Conservation (phyloP, 2,329 filamentous ascomycete genomes). For the Diaporthe velutina region DNA sequence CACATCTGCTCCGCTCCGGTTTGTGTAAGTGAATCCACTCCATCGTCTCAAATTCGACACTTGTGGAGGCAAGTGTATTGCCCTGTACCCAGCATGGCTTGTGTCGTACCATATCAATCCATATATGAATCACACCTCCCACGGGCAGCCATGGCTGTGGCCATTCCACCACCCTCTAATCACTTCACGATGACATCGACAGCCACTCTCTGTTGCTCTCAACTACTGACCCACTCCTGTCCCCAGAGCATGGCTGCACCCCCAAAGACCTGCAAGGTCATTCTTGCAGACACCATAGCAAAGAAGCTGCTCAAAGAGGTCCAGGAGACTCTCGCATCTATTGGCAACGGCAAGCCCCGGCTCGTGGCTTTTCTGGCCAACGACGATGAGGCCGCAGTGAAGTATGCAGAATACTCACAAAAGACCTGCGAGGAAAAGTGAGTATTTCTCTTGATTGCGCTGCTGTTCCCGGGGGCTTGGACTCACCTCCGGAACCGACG, state of each 20-base stretch:
- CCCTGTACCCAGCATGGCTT: conserved; percentile 17
- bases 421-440: conserved; percentile 98
- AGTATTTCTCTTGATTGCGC: conserved; percentile 55
- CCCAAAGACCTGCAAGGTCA: conserved; percentile 88
- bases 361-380: conserved; percentile 95
- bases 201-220: conserved; percentile 17
- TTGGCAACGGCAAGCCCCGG: conserved; percentile 65
- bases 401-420: conserved; percentile 97
- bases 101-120: conserved; percentile 21
- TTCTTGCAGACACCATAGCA: conserved; percentile 89
- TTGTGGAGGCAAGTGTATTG: conserved; percentile 25
- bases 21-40: conserved; percentile 39
- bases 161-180: background rate
- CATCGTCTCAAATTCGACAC: conserved; percentile 12
- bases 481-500: conserved; percentile 1
- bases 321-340: conserved; percentile 59
- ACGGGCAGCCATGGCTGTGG: conserved; percentile 13
- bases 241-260: conserved; percentile 56
- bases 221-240: conserved; percentile 32
- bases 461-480: background rate
- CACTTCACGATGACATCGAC: conserved; percentile 22
- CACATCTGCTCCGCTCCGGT: background rate
- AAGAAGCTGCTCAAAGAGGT: conserved; percentile 82
- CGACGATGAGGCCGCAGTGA: conserved; percentile 87
- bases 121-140: conserved; percentile 22